Percentiles rank a stretch among this genome's conserved stretches.
phyloP scores from a whole-genome alignment of 495 filamentous ascomycete genomes.

The Daldinia concentrica region DNA sequence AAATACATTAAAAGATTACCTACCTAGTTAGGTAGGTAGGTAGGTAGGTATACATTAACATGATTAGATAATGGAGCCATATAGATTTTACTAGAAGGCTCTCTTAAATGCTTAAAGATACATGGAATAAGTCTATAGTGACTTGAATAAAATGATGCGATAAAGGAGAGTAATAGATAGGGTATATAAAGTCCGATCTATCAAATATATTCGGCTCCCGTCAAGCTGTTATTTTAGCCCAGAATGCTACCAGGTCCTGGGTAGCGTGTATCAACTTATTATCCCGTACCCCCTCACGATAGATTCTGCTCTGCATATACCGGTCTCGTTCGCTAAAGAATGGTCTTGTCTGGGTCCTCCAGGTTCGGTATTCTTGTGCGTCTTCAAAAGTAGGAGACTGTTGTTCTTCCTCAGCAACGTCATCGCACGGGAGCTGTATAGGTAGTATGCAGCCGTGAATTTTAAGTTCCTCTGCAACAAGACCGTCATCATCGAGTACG shows the following conservation, averaged over 20 bases:
- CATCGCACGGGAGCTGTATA: neutral
- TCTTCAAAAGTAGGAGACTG: constrained; percentile 15
- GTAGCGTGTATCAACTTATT: constrained; percentile 14
- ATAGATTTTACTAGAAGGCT: too few relatives aligned
- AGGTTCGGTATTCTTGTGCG: constrained; percentile 14
- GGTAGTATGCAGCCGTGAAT: constrained; percentile 23
- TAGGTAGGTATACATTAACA: too few relatives aligned
- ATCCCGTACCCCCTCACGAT: constrained; percentile 11
- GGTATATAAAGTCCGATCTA: neutral
- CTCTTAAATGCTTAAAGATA: too few relatives aligned
- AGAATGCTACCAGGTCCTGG: constrained; percentile 21
- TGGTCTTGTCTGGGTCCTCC: constrained; percentile 8
- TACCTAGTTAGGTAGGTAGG: too few relatives aligned
- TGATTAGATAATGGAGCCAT: too few relatives aligned
- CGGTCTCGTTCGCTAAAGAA: constrained; percentile 32
- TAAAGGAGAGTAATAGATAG: neutral
- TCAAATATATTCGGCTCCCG: neutral
- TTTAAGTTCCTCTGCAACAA: neutral
- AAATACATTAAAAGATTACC: too few relatives aligned
- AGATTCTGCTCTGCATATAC: constrained; percentile 33
- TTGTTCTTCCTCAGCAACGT: constrained; percentile 7
- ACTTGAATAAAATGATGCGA: neutral
- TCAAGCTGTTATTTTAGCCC: constrained; percentile 10
- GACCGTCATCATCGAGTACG: constrained; percentile 12
- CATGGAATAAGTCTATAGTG: too few relatives aligned